Base-by-base conservation (phyloP, 441 rosid genomes). In the Biscutella auriculata region DNA sequence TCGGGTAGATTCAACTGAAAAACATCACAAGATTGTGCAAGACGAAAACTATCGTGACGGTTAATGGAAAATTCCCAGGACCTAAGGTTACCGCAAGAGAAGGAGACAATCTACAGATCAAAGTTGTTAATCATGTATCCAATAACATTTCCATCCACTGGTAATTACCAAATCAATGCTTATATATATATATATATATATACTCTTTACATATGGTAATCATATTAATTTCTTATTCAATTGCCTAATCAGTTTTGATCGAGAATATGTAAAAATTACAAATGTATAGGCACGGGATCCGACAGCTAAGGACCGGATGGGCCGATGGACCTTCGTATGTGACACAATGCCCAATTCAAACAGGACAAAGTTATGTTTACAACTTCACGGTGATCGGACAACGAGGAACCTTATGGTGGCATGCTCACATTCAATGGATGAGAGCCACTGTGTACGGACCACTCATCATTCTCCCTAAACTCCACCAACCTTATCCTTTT, bases 291-390 rank as follows among this genome's bases (percentile, higher is more conserved):
- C 85, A 82, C 53, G 85, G 85, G 17, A 57, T 85, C 25, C 59
- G 85, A 29, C 86, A 85, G 54, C 69, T 82, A 33, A 29, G 51
- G 57, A 80, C 57, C 6, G 83, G 78, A 19, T 83, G 89, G 95
- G 88, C 88, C 4, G 91, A 88, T 62, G 96, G 95, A 11, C 88
- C 88, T 1, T 47, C 82, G 0, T 85, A 83, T 61, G 66, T 82
- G 6, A 78, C 85, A 44, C 88, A 83, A 42, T 85, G 91, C 42
- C 96, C 91, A 0, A 83, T 88, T 59, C 91, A 69, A 64, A 79
- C 73, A 0, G 73, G 79, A 43, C 79, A 77, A 34, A 78, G 61
- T 19, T 86, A 76, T 45, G 79, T 77, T 6, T 82, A 79, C 72
- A 86, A 75, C 63, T 86, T 80, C 79, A 86, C 81, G 0, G 60